Base-by-base conservation (phyloP, 495 filamentous ascomycete genomes). In the Bathelium albidoporum region DNA sequence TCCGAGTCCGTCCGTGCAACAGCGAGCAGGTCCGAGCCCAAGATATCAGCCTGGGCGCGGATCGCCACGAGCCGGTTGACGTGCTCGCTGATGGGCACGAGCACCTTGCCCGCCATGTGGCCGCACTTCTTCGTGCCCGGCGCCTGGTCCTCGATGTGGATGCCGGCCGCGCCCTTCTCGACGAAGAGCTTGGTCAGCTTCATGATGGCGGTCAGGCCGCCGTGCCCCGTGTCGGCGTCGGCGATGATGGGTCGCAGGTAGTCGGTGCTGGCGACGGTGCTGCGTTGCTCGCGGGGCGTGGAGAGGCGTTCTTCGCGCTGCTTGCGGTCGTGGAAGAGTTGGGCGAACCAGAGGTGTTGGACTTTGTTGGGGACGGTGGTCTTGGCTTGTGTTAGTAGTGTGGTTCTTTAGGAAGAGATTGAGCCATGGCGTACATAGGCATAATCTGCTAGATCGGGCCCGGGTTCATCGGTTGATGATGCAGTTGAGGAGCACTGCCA, bases 121-220 rank as follows among this genome's bases (percentile, higher is more conserved):
- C 94, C 94, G 72, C 94, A 98, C 81, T 98, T 98, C 85, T 98
- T 98, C 41, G 94, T 98, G 44, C 94, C 94, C 1, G 94, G 93
- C 11, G 94, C 94, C 77, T 98, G 94, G 73, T 98, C 94, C 77
- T 98, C 94, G 66, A 98, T 97, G 75, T 98, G 94, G 70, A 98
- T 96, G 69, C 94, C 94, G 45, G 94, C 94, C 36, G 94, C 94
- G 72, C 94, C 94, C 70, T 92, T 91, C 81, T 98, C 94, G 65
- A 98, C 78, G 78, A 98, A 98, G 20, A 98, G 82, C 79, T 96
- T 96, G 60, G 94, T 98, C 60, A 98, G 85, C 82, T 98, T 98
- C 95, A 98, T 97, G 69, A 97, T 86, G 39, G 94, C 94, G 16
- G 95, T 98, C 64, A 98, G 80, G 71, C 94, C 94, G 68, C 94